Evolutionary conservation across 106 monocot genomes (phyloP).

Genomic region (Platanthera zijinensis): DNA sequence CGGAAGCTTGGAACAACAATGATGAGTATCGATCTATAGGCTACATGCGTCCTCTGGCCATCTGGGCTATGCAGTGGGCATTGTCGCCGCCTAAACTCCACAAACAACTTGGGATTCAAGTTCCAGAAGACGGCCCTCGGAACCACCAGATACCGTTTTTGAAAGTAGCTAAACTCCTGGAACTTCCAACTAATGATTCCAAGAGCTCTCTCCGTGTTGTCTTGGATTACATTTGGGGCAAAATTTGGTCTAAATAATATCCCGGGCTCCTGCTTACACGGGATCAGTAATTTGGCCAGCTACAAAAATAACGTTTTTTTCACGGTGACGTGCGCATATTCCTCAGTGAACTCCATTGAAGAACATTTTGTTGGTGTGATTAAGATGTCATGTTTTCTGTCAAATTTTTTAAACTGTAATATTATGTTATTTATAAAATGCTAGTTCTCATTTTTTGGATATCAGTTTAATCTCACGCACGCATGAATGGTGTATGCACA

Average conservation of each 20-base stretch:
- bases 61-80: constrained; percentile 99
- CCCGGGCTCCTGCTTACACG: too few species aligned
- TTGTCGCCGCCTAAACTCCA: constrained; percentile 53
- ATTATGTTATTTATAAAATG: too few species aligned
- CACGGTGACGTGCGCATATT: too few species aligned
- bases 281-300: too few species aligned
- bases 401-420: too few species aligned
- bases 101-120: constrained; percentile 20
- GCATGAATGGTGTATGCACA: too few species aligned
- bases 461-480: too few species aligned
- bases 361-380: too few species aligned
- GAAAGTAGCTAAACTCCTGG: constrained; percentile 57
- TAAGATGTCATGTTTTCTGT: too few species aligned
- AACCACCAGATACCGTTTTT: constrained; percentile 29
- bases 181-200: constrained; percentile 37
- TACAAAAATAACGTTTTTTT: too few species aligned
- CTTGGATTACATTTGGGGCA: constrained; percentile 34
- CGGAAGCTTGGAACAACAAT: constrained; percentile 80
- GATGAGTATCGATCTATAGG: constrained; percentile 66
- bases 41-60: constrained; percentile 92
- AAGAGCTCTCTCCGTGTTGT: constrained; percentile 49
- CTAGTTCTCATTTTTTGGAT: too few species aligned
- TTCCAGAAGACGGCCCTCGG: neutral
- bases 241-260: constrained; percentile 18
- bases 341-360: too few species aligned